Base-by-base conservation (phyloP, 2,329 filamentous ascomycete species). In the Fusarium odoratissimum region DNA sequence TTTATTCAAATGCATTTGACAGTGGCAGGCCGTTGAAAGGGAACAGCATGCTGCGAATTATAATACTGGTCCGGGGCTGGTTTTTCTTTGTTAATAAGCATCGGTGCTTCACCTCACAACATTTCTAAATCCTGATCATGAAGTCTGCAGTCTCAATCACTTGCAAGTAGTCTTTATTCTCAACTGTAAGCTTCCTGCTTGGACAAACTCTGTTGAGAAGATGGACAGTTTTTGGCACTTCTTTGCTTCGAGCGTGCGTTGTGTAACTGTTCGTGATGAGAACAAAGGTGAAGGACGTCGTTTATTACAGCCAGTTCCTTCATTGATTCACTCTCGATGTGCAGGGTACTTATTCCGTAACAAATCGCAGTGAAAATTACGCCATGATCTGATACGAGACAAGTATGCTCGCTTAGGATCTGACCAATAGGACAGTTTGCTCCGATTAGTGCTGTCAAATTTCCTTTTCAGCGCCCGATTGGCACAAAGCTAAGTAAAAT, bases 361-460 rank as follows among this genome's bases (percentile, higher is more conserved):
- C 33, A 17, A 12, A 6, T 2, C 5, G 7, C 8, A 2, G 5
- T 8, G 2, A 13, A 5, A 19, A 12, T 1, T 6, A 5, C 3
- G 0, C 10, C 0, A 17, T 8, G 0, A 3, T 2, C 0, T 23
- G 11, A 5, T 49, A 49, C 2, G 14, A 5, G 2, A 8, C 10
- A 37, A 37, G 49, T 52, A 17, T 6, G 6, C 23, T 21, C 33
- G 23, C 23, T 52, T 52, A 16, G 23, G 6, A 21, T 5, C 23
- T 4, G 33, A 8, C 33, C 49, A 52, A 52, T 52, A n/a, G 33
- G 33, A 38, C 33, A 8, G 49, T 38, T 52, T 52, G 19, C 13
- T 13, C 23, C 8, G 49, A 8, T 52, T 37, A 28, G 49, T 5
- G 13, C 23, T 2, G 5, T 28, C 23, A 52, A 52, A 52, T 52